Base-by-base conservation (phyloP, 2,329 filamentous ascomycete genomes). In the Chrysoporthe deuterocubensis region DNA sequence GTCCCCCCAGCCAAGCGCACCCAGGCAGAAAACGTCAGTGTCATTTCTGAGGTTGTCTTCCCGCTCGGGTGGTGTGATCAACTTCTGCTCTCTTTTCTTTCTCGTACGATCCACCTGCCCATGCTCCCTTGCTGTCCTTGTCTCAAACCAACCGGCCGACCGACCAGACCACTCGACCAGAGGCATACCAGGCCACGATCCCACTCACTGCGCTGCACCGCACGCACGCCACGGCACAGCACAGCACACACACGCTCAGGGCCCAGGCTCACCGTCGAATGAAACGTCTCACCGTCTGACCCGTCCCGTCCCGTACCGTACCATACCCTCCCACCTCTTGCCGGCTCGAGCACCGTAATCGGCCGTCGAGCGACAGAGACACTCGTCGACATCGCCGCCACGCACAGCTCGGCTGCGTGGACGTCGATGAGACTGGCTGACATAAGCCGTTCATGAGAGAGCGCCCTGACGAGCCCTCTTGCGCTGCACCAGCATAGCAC, bases 21-120 rank as follows among this genome's bases (percentile, higher is more conserved):
- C 50, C 50, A 54, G 32, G 13, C 50, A 54, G 50, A 54, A 54
- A 54, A 54, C 50, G 50, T 54, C 50, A 54, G 32, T 16, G 50
- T 46, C 54, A 57, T 57, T 48, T 48, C 18, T 40, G 16, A 48
- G 13, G 37, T 48, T 57, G 54, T 57, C 32, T 40, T 57, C 54
- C 54, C 54, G 54, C 54, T n/a, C 34, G 57, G 57, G 40, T 60
- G 57, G 57, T 42, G n/a, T 60, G 37, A 42, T 62, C 43, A 34
- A 37, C 46, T 48, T 21, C 40, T 62, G 44, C 34, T 62, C 46
- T 52, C 46, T 62, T 62, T 62, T 62, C 46, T 62, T 62, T 62
- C 46, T 62, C 46, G 44, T 62, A 61, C 59, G 59, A 61, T 61
- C 59, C 14, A 61, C 59, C 59, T 26, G 59, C 59, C 59, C 59